phyloP scores from a whole-genome alignment of 2,329 filamentous ascomycete genomes.

The Aspergillus eucalypticola region DNA sequence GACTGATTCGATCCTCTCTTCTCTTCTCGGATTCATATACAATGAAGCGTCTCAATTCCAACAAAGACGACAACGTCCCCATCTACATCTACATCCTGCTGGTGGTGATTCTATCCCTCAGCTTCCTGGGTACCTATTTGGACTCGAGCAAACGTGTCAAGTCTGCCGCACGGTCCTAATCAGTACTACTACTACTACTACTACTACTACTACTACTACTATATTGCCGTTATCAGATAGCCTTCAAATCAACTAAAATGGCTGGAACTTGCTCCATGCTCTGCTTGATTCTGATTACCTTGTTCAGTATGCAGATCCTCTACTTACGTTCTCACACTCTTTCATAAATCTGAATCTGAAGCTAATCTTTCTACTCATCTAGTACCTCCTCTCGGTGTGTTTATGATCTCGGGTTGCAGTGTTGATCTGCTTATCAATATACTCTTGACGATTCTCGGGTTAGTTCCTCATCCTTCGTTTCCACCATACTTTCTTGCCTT shows the following conservation, averaged over 20 bases:
- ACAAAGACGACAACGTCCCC: conserved; percentile 28
- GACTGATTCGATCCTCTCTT: neutral
- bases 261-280: conserved; percentile 41
- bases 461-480: conserved; percentile 23
- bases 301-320: conserved; percentile 42
- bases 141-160: conserved; percentile 20
- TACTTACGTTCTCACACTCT: too few relatives aligned
- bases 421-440: conserved; percentile 67
- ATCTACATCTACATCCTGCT: conserved; percentile 31
- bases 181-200: neutral
- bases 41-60: conserved; percentile 27
- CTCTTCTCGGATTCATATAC: neutral
- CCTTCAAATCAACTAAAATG: conserved; percentile 24
- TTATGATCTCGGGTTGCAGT: conserved; percentile 65
- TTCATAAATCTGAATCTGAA: neutral
- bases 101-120: conserved; percentile 29
- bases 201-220: neutral
- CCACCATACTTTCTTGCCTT: neutral
- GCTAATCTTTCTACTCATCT: neutral
- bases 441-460: conserved; percentile 65
- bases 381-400: conserved; percentile 69
- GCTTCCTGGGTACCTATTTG: conserved; percentile 24
- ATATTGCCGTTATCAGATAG: neutral
- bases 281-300: conserved; percentile 48
- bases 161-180: neutral